Evolutionary conservation across 257 asterid species (phyloP), one percentile per base, ranked within the genome.

Genomic region (Lantana camara): DNA sequence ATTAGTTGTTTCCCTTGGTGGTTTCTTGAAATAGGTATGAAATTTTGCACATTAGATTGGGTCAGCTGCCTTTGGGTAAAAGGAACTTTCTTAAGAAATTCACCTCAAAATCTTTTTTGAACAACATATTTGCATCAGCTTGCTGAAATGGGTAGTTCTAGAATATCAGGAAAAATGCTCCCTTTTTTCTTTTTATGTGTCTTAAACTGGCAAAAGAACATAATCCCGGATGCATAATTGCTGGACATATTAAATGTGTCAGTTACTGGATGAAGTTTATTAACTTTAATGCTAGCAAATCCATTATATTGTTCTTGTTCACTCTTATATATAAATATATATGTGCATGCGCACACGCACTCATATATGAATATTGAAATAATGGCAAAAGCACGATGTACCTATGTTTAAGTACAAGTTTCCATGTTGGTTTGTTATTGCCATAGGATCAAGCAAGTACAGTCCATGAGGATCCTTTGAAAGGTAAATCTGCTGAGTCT

Each of bases 361-460:
- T n/a, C n/a, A 41, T 53, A 10, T 66, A 30, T 17, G 11, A 11
- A 4, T 51, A 11, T 23, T 5, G 16, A 51, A 23, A 24, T 41
- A 57, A 35, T 51, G 11, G 15, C 7, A 38, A 21, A 7, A 20
- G 15, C 54, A 17, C 8, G 22, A n/a, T 63, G 17, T 56, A 34
- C 29, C 53, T 27, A 47, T 20, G 55, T 27, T 19, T 17, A 9
- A 52, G 42, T n/a, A 16, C 30, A 32, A 57, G 47, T 32, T 30
- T 52, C 60, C 54, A 32, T 57, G 64, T 58, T 65, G 12, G 22
- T 51, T 42, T 35, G 3, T 16, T 37, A 24, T 49, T 49, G 37
- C 35, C 21, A 41, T 68, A 86, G 95, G 84, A 77, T 69, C 74
- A 70, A 32, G 77, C 66, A 32, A 47, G 67, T 49, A 52, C 17